Base-by-base conservation (phyloP, 2,329 filamentous ascomycete species). In the Helotiales sp. region DNA sequence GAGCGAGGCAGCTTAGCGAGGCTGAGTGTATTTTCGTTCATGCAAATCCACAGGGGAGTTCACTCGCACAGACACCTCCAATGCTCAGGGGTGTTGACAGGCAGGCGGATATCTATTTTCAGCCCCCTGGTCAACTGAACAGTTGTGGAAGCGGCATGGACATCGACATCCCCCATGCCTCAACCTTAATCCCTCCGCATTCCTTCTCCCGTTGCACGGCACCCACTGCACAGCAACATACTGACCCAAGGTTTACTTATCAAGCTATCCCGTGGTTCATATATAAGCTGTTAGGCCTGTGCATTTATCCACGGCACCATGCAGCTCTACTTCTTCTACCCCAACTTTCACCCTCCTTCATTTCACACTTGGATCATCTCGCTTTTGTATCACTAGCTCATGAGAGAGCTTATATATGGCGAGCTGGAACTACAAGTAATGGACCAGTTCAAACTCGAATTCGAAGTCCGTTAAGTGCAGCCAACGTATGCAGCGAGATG, bases 61-160 rank as follows among this genome's bases (percentile, higher is more conserved):
- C 67, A 50, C 55, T 64, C 67, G 67, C 67, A 66, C 67, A 62
- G 67, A 65, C 67, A 24, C 10, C 20, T 40, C 43, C 55, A 54
- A 34, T 45, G 30, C 62, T 32, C 61, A 17, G 47, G 20, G 28
- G 11, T 43, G 28, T 11, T n/a, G 7, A 47, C 60, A 28, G 22
- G 22, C 59, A 47, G 11, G 49, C 24, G 49, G 49, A 37, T 34
- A 20, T 64, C 67, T 69, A 69, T 69, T 69, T 69, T 69, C 64
- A 65, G 66, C 63, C 63, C 50, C 30, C 30, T 34, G 43, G 40
- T n/a, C 63, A 49, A 45, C 17, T 45, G 40, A 20, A 10, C 40
- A 45, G n/a, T n/a, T n/a, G n/a, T n/a, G 40, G 40, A 45, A 45
- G 49, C 49, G 49, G 49, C 24, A 52, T 52, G 49, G 49, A 17